phyloP scores from a whole-genome alignment of 164 flowering plant species.

The Kingdonia uniflora region DNA sequence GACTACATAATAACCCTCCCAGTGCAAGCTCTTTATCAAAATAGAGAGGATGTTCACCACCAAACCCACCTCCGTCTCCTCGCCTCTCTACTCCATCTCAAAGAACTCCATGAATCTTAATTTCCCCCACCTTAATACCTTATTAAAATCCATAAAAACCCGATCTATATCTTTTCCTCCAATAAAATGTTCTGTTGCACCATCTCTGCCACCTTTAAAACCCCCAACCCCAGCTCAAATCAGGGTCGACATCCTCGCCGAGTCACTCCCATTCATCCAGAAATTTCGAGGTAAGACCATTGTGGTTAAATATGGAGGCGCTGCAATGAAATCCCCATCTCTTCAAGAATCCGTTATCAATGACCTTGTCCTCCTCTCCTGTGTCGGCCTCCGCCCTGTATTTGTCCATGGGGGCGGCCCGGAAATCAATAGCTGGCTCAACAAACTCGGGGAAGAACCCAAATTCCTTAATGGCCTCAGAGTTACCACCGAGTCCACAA shows the following conservation, averaged over 20 bases:
- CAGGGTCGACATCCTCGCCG: slow-evolving; percentile 80
- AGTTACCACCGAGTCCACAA: slow-evolving; percentile 75
- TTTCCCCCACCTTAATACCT: too few relatives aligned
- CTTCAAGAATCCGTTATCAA: slow-evolving; percentile 74
- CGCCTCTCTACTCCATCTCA: too few relatives aligned
- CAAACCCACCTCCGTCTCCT: too few relatives aligned
- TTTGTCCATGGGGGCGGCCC: slow-evolving; percentile 96
- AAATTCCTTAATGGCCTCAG: slow-evolving; percentile 75
- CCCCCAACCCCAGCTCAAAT: slow-evolving; percentile 27
- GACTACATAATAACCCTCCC: too few relatives aligned
- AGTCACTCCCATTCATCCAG: slow-evolving; percentile 90
- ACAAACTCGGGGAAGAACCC: slow-evolving; percentile 38
- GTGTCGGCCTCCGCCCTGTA: slow-evolving; percentile 82
- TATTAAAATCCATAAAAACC: too few relatives aligned
- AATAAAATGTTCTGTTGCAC: too few relatives aligned
- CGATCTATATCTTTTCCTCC: too few relatives aligned
- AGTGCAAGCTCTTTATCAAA: too few relatives aligned
- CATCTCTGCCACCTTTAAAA: not conserved
- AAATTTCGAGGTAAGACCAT: slow-evolving; percentile 83
- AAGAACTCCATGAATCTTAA: too few relatives aligned
- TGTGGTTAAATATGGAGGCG: slow-evolving; percentile 93
- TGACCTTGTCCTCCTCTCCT: slow-evolving; percentile 80
- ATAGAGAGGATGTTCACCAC: too few relatives aligned
- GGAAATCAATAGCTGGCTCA: slow-evolving; percentile 65
- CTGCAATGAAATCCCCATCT: slow-evolving; percentile 70